These are phyloP conservation scores for Monilinia fructicola DNA, from an alignment of 2,329 filamentous ascomycete species.

Conservation along the genomic window DNA sequence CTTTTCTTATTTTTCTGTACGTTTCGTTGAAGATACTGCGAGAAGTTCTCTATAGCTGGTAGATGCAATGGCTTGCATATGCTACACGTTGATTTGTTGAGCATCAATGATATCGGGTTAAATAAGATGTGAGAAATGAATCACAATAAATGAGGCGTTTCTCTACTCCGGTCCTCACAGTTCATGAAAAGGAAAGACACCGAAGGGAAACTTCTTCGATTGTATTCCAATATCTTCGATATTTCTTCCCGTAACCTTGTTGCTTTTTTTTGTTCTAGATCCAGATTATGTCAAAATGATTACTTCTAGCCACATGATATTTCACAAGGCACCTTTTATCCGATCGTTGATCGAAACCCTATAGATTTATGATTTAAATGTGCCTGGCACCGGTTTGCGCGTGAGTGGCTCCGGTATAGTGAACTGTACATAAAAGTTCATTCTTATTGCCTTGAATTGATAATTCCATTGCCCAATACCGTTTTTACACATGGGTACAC, in stretches of 20 bases:
- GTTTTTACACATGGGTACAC: neutral
- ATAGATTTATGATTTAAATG: neutral
- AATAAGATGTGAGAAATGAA: neutral
- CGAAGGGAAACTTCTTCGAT: neutral
- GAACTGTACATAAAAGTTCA: slow-evolving; percentile 18
- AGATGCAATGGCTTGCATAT: neutral
- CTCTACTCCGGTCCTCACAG: neutral
- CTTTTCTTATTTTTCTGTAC: neutral
- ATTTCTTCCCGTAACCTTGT: neutral
- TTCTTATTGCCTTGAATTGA: neutral
- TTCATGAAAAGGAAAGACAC: neutral
- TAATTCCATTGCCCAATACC: slow-evolving; percentile 7
- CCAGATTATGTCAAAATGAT: neutral
- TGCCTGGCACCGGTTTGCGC: neutral
- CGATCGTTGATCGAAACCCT: neutral
- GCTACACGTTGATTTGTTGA: neutral
- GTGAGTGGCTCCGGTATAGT: neutral
- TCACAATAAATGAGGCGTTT: neutral
- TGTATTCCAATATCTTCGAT: neutral
- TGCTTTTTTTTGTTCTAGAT: neutral
- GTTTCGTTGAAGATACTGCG: neutral
- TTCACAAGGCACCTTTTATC: neutral
- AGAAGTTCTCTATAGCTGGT: neutral
- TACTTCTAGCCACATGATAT: slow-evolving; percentile 8
- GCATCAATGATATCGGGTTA: neutral